phyloP scores from a whole-genome alignment of 1,284 basidiomycete genomes.

The Cryptococcus sp. region DNA sequence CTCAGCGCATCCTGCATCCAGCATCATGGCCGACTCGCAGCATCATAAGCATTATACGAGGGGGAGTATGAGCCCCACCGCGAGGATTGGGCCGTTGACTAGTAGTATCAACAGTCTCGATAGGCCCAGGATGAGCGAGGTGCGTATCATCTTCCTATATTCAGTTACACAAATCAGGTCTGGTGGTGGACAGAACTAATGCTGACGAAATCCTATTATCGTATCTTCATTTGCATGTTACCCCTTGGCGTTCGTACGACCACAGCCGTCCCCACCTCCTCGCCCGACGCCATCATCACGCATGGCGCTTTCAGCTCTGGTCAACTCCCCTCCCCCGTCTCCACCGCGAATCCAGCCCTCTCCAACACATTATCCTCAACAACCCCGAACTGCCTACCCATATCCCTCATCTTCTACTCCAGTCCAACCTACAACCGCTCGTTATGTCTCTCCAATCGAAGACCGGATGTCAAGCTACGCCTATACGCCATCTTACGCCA shows the following conservation, averaged over 20 bases:
- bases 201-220: not conserved
- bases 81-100: not conserved
- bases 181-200: too few species aligned
- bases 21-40: not conserved
- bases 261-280: slow-evolving; percentile 17
- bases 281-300: slow-evolving; percentile 33
- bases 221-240: not conserved
- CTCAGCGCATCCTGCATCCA: too few species aligned
- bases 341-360: slow-evolving; percentile 13
- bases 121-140: not conserved
- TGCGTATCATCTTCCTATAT: not conserved
- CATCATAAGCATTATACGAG: slow-evolving; percentile 2
- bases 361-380: slow-evolving; percentile 1
- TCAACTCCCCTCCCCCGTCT: slow-evolving; percentile 35
- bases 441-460: not conserved
- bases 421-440: slow-evolving; percentile 5
- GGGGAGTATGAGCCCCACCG: not conserved
- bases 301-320: slow-evolving; percentile 43
- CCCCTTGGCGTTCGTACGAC: too few species aligned
- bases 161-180: not conserved
- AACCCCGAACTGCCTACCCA: not conserved
- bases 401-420: not conserved
- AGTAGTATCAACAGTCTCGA: not conserved
- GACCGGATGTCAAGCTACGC: not conserved
- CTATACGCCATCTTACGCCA: not conserved